Evolutionary conservation across 306 rosid genomes (phyloP), one percentile per base, ranked within the genome.

Genomic region (Aeschynomene evenia): DNA sequence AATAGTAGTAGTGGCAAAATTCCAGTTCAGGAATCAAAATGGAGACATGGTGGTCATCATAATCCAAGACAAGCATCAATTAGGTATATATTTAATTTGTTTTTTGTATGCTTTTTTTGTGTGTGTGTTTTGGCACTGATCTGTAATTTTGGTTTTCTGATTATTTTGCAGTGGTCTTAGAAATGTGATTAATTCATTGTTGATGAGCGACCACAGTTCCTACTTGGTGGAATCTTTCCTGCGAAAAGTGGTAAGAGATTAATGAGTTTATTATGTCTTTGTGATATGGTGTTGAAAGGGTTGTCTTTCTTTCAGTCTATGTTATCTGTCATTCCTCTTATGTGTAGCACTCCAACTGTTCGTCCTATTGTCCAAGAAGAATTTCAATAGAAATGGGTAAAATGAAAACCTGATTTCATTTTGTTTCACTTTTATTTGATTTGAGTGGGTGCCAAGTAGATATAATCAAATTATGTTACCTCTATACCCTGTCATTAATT

Each of bases 131-230:
- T 19, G 19, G 40, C 53, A 42, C 24, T n/a, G 46, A 20, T 39
- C 34, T 72, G 28, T 63, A 7, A 77, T 42, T 67, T 60, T 54
- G 63, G 76, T 62, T 80, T 56, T 69, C 39, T 51, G 34, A 9
- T 62, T 26, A 48, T 62, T 73, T 4, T 81, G 84, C 84, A 87
- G 96, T 71, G 77, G 66, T 71, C 54, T 76, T 64, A 39, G 59
- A 24, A 66, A 72, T 67, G 36, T 53, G 24, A 71, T 59, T 19
- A 61, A 70, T 6, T 37, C 39, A 10, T 40, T 54, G 6, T 14
- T 2, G 14, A 6, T 14, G 19, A 77, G 68, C 57, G 80, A 52
- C 19, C 19, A 21, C 5, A 13, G 7, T 14, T 68, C 66, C 21
- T 18, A 19, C 66, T 53, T 60, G 29, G 91, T 60, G 29, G 91